Evolutionary conservation across 2,329 filamentous ascomycete species (phyloP).

Genomic region (Cryphonectria naterciae): DNA sequence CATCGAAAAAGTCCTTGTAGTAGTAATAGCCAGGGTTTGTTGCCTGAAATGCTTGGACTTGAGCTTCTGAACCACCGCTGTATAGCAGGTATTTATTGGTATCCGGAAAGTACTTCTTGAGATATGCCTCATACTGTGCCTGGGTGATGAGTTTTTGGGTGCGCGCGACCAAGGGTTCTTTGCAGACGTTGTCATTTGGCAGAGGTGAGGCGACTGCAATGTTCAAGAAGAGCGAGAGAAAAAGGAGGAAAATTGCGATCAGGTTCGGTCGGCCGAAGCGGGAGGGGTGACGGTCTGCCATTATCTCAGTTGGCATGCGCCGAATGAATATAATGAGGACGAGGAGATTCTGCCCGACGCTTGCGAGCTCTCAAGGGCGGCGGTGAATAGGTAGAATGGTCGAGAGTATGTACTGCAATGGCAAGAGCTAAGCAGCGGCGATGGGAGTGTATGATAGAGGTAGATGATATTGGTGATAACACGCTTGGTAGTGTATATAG

Average conservation of each 20-base stretch:
- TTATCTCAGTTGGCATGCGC: not conserved
- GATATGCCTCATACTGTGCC: not conserved
- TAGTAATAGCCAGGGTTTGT: conserved; percentile 4
- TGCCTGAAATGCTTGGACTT: not conserved
- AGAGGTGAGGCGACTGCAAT: conserved; percentile 5
- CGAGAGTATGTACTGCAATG: not conserved
- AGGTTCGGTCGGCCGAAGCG: not conserved
- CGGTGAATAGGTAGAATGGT: not conserved
- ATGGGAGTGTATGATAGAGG: not conserved
- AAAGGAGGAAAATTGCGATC: conserved; percentile 3
- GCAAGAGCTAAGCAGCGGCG: not conserved
- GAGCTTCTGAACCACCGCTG: not conserved
- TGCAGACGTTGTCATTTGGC: conserved; percentile 2
- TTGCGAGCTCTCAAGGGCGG: not conserved
- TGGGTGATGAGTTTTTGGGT: conserved; percentile 3
- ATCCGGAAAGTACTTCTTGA: conserved; percentile 2
- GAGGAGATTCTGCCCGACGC: not conserved
- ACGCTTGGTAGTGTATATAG: not conserved
- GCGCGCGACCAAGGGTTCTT: conserved; percentile 1
- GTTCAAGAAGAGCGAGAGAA: conserved; percentile 6
- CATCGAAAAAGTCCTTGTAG: not conserved
- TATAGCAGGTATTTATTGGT: conserved; percentile 3
- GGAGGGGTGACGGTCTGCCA: not conserved
- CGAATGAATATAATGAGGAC: not conserved
- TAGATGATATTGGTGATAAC: not conserved